phyloP scores from a whole-genome alignment of 257 asterid genomes.

The Leptodermis oblonga region DNA sequence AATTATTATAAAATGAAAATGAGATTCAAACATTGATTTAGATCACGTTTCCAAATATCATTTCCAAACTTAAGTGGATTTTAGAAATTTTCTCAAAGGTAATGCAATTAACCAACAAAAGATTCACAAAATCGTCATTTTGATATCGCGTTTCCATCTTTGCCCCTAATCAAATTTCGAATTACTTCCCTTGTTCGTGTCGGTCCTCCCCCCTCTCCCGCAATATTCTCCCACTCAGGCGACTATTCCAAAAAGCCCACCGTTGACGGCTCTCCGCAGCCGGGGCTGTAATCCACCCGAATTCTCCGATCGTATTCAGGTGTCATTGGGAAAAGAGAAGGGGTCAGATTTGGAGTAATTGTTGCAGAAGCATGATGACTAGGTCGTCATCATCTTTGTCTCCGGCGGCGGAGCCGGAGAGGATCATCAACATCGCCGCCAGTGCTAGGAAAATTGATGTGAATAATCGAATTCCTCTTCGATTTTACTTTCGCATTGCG shows the following conservation, averaged over 20 bases:
- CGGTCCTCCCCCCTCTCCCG: not conserved
- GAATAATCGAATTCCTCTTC: conserved; percentile 64
- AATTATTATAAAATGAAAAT: no score
- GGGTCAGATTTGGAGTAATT: not conserved
- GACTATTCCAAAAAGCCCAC: not conserved
- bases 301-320: conserved; percentile 1
- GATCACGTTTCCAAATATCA: no score
- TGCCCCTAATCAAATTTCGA: conserved; percentile 4
- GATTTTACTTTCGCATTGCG: conserved; percentile 65
- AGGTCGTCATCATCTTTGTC: conserved; percentile 41
- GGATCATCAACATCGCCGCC: conserved; percentile 58
- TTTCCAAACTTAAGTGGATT: no score
- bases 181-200: conserved; percentile 1
- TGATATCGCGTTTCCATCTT: conserved; percentile 16
- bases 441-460: conserved; percentile 63
- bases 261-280: conserved; percentile 10
- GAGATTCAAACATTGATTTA: no score
- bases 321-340: not conserved
- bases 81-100: no score
- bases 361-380: conserved; percentile 30
- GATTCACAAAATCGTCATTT: no score
- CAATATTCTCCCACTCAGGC: not conserved
- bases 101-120: no score
- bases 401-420: conserved; percentile 35
- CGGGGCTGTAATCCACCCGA: not conserved